phyloP scores from a whole-genome alignment of 169 alveolate species.

The Toxoplasma gondii region DNA sequence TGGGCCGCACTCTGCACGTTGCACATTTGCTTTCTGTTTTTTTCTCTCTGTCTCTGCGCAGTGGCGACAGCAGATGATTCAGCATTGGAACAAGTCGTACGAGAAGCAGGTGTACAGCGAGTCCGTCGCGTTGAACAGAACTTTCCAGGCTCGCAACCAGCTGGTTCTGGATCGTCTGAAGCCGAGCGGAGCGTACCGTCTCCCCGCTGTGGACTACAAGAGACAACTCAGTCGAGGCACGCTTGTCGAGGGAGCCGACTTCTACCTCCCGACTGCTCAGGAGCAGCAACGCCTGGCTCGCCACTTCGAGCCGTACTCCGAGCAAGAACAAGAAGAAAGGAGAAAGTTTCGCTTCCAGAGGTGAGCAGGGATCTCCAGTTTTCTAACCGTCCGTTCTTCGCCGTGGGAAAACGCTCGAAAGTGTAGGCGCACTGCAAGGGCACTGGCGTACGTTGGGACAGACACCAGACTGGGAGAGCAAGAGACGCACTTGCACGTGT shows the following conservation, averaged over 20 bases:
- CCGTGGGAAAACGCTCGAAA: no score
- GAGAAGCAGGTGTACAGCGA: slow-evolving; percentile 73
- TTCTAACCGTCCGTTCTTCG: neutral
- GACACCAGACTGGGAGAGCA: no score
- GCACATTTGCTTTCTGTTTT: neutral
- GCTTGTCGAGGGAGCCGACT: slow-evolving; percentile 86
- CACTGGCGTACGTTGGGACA: no score
- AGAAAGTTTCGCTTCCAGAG: slow-evolving; percentile 80
- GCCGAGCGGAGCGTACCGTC: slow-evolving; percentile 79
- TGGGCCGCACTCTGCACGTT: neutral
- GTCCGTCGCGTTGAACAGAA: slow-evolving; percentile 77
- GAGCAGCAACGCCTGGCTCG: slow-evolving; percentile 82
- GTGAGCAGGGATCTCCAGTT: neutral
- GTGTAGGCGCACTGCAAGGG: no score
- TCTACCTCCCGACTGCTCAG: slow-evolving; percentile 79
- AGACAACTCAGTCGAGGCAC: slow-evolving; percentile 87
- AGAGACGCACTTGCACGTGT: no score
- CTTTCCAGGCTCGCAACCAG: slow-evolving; percentile 78
- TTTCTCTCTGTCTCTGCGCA: slow-evolving; percentile 11
- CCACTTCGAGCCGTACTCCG: slow-evolving; percentile 85
- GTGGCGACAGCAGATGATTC: slow-evolving; percentile 57
- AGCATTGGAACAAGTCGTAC: slow-evolving; percentile 81
- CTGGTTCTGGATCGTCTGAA: slow-evolving; percentile 79
- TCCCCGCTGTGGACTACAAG: slow-evolving; percentile 84
- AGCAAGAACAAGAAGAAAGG: slow-evolving; percentile 83